phyloP scores from a whole-genome alignment of 805 yeast species.

The Brettanomyces nanus region DNA sequence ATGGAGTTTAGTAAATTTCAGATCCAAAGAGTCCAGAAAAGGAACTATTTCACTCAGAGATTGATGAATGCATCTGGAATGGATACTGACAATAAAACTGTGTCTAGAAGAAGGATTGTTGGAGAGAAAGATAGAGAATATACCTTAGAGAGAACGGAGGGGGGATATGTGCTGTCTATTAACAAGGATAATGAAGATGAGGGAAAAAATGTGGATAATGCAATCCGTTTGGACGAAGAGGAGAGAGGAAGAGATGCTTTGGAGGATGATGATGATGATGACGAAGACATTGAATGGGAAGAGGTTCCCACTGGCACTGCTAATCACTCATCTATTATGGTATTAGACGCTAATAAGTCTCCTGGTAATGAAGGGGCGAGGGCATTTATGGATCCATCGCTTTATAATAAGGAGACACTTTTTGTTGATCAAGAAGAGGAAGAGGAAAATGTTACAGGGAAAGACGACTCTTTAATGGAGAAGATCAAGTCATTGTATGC shows the following conservation, averaged over 20 bases:
- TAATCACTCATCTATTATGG: conserved; percentile 33
- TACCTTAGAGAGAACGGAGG: conserved; percentile 62
- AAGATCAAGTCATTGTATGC: conserved; percentile 26
- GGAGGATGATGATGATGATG: conserved; percentile 1
- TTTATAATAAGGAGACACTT: conserved; percentile 9
- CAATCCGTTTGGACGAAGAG: conserved; percentile 37
- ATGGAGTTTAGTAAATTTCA: conserved; percentile 91
- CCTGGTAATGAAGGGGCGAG: conserved; percentile 1
- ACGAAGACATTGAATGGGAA: conserved; percentile 8
- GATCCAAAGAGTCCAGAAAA: conserved; percentile 82
- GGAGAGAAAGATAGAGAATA: conserved; percentile 78
- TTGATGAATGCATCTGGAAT: conserved; percentile 79
- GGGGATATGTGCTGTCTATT: conserved; percentile 78
- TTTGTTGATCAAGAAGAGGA: conserved; percentile 14
- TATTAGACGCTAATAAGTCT: conserved; percentile 54
- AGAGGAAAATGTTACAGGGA: conserved; percentile 3
- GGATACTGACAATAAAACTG: conserved; percentile 38
- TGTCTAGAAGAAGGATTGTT: conserved; percentile 55
- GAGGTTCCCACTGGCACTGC: not conserved
- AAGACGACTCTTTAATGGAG: conserved; percentile 16
- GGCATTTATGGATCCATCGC: conserved; percentile 14
- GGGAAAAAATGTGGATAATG: conserved; percentile 33
- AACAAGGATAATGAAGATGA: conserved; percentile 26
- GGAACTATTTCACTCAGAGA: conserved; percentile 84
- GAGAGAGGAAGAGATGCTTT: not conserved